Evolutionary conservation across 345 rosid species (phyloP), one percentile per base, ranked within the genome.

Genomic region (Odontarrhena argentea): DNA sequence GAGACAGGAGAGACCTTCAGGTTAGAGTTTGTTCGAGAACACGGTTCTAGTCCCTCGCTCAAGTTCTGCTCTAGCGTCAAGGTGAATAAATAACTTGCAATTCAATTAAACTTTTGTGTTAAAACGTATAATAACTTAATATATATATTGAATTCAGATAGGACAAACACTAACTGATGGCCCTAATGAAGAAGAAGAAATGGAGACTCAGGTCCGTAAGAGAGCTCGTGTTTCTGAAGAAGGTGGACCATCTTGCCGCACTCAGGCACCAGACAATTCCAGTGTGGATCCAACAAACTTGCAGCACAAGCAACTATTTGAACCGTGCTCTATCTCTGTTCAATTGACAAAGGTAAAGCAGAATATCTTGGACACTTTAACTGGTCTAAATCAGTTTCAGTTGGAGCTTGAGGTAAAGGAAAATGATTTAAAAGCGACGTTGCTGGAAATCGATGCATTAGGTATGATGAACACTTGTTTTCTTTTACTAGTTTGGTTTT

Each of bases 1-100:
- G 9, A 38, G 8, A 55, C 36, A 1, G 62, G 70, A 8, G 62
- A 66, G 2, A 43, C 54, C 62, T 32, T 66, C 25, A 66, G 10
- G 25, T 54, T 54, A n/a, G 32, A 54, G 54, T 66, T 54, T 54
- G 70, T 66, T 18, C 24, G 53, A 54, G 54, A 6, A 54, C 22
- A 54, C 18, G 70, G 45, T 25, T 9, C 32, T 43, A 15, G 7
- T 43, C 45, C 61, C 12, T 18, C 43, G 54, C 44, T 66, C 42
- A 46, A 55, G 53, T 44, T 66, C 45, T 44, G 7, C 61, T 34
- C 25, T 35, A 54, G 22, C 47, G 67, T 22, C 45, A 48, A 43
- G 62, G 38, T 55, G 44, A 53, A 54, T 4, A 28, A 12, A 58
- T 22, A 37, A 24, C 12, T 41, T 41, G 48, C 15, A 9, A 8